Conservation (phyloP, 1,139 yeast species). For the Kodamaea sp. region DNA sequence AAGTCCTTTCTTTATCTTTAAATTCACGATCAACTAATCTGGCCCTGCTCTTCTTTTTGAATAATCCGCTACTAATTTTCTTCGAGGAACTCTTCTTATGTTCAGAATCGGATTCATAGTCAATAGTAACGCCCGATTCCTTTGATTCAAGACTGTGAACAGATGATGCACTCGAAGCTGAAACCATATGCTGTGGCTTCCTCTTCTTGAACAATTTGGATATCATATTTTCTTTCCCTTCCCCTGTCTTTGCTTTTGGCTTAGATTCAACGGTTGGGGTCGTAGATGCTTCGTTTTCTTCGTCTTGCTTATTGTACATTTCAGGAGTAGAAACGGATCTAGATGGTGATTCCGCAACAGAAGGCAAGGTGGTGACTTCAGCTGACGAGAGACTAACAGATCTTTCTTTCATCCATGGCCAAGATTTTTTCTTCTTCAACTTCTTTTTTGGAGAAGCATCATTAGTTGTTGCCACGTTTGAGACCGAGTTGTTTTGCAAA, state of each 20-base stretch:
- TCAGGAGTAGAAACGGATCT: slow-evolving; percentile 41
- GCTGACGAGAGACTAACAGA: slow-evolving; percentile 29
- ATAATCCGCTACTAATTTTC: slow-evolving; percentile 18
- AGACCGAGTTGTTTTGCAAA: slow-evolving; percentile 12
- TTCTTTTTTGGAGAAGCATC: slow-evolving; percentile 17
- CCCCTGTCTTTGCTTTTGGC: slow-evolving; percentile 6
- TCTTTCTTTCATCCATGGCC: slow-evolving; percentile 42
- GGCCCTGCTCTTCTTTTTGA: slow-evolving; percentile 25
- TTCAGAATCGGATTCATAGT: slow-evolving; percentile 31
- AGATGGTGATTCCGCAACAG: slow-evolving; percentile 22
- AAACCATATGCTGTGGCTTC: slow-evolving; percentile 14
- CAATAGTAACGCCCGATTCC: slow-evolving; percentile 26
- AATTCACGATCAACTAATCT: slow-evolving; percentile 10
- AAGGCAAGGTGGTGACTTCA: slow-evolving; percentile 21
- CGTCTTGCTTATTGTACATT: slow-evolving; percentile 10
- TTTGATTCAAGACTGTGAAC: slow-evolving; percentile 8
- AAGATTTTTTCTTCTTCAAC: slow-evolving; percentile 35
- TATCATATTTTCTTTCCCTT: slow-evolving; percentile 40
- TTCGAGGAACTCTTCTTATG: slow-evolving; percentile 8
- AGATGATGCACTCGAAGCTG: slow-evolving; percentile 1
- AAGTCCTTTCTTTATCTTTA: slow-evolving; percentile 4
- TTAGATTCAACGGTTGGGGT: slow-evolving; percentile 6
- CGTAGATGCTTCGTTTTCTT: slow-evolving; percentile 7
- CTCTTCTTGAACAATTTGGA: slow-evolving; percentile 45
- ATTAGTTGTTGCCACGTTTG: slow-evolving; percentile 5